Conservation (phyloP, 2,329 filamentous ascomycete species). For the Aspergillus fumigatiaffinis region DNA sequence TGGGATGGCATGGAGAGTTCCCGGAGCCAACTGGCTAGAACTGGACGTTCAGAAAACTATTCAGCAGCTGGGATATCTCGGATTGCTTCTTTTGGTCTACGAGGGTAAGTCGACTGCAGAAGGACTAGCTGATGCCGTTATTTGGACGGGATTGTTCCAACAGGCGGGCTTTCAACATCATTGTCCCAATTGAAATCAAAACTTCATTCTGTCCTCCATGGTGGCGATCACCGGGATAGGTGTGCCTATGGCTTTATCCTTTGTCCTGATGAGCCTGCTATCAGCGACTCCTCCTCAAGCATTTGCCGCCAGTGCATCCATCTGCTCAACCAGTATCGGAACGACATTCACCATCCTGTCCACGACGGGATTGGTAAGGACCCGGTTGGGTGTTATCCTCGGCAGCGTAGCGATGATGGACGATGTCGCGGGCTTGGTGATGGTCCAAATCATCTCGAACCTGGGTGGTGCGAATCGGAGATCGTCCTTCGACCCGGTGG, state of each 20-base stretch:
- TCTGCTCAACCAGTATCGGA: slow-evolving; percentile 71
- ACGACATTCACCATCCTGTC: slow-evolving; percentile 64
- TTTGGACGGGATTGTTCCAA: background rate
- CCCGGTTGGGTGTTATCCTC: slow-evolving; percentile 59
- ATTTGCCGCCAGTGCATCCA: slow-evolving; percentile 68
- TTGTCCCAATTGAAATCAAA: slow-evolving; percentile 57
- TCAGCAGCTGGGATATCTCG: slow-evolving; percentile 67
- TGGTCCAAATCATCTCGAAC: slow-evolving; percentile 69
- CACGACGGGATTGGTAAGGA: slow-evolving; percentile 56
- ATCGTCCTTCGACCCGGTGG: slow-evolving; percentile 34
- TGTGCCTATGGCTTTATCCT: slow-evolving; percentile 63
- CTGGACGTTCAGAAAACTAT: slow-evolving; percentile 51
- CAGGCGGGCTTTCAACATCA: slow-evolving; percentile 26
- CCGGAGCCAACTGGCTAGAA: slow-evolving; percentile 60
- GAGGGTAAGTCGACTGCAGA: slow-evolving; percentile 49
- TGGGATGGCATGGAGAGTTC: slow-evolving; percentile 66
- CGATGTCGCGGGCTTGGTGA: slow-evolving; percentile 71
- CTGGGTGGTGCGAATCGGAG: slow-evolving; percentile 60
- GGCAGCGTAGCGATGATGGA: slow-evolving; percentile 76
- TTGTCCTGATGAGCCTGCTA: slow-evolving; percentile 51
- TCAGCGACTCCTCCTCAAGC: slow-evolving; percentile 54
- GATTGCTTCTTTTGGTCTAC: slow-evolving; percentile 68
- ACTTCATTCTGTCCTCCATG: slow-evolving; percentile 55
- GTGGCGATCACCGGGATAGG: slow-evolving; percentile 65
- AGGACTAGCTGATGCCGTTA: background rate